phyloP scores from a whole-genome alignment of 306 rosid species.

The Canavalia ensiformis region DNA sequence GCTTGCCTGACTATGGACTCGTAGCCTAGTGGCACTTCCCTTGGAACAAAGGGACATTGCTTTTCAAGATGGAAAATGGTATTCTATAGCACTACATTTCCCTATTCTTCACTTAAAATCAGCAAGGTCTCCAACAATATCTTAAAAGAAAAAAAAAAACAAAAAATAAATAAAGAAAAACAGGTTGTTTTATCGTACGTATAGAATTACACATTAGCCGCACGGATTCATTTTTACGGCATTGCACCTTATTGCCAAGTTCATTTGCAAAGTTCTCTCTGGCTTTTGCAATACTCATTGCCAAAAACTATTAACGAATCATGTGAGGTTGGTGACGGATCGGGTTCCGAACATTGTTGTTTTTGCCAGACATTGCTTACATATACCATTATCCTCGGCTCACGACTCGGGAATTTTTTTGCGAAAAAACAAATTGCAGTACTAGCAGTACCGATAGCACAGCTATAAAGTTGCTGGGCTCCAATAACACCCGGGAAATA shows the following conservation, averaged over 20 bases:
- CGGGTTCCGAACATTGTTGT: neutral
- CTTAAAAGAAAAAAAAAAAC: too few species aligned
- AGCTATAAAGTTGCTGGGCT: too few species aligned
- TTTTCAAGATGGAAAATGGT: neutral
- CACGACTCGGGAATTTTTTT: too few species aligned
- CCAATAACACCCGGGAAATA: too few species aligned
- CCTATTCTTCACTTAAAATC: neutral
- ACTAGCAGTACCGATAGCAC: too few species aligned
- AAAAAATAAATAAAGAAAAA: neutral
- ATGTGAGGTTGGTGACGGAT: neutral
- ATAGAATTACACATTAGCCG: neutral
- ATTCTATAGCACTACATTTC: neutral
- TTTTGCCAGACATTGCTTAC: neutral
- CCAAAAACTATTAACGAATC: neutral
- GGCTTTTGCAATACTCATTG: neutral
- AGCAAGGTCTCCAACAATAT: neutral
- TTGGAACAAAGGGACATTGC: neutral
- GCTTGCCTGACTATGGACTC: neutral
- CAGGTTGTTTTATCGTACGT: neutral
- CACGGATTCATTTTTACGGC: neutral
- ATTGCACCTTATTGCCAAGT: neutral
- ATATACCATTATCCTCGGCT: too few species aligned
- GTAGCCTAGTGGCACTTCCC: neutral
- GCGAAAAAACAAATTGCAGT: too few species aligned
- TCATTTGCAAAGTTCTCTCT: neutral